A percentile compares a stretch with the other conserved stretches of the same genome.
These are phyloP conservation scores for Sophora flavescens DNA, from an alignment of 306 rosid genomes.

Conservation along the genomic window DNA sequence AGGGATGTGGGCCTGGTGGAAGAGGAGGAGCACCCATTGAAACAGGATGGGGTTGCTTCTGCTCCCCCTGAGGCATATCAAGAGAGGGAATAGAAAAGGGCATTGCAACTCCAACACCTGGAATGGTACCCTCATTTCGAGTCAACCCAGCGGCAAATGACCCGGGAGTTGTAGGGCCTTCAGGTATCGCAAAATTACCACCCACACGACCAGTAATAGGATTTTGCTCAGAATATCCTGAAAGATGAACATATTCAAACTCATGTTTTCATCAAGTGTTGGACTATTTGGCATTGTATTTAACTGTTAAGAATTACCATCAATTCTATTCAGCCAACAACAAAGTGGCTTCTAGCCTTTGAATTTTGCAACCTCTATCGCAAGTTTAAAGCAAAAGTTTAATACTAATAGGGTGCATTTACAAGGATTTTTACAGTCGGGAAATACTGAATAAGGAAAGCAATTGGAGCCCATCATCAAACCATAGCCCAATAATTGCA, in stretches of 20 bases:
- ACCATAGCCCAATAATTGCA: conserved; percentile 18
- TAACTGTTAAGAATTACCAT: conserved; percentile 19
- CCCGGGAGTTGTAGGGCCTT: conserved; percentile 93
- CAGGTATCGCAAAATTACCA: conserved; percentile 76
- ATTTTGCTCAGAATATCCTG: conserved; percentile 93
- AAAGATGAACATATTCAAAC: conserved; percentile 43
- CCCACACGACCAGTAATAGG: conserved; percentile 70
- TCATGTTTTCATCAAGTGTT: conserved; percentile 29
- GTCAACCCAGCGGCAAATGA: conserved; percentile 85
- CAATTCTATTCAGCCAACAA: conserved; percentile 28
- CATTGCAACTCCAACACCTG: conserved; percentile 97
- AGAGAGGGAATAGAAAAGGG: conserved; percentile 78
- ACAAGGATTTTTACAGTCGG: background rate
- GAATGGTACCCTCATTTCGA: conserved; percentile 95
- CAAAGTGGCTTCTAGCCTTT: conserved; percentile 6
- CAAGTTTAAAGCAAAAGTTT: conserved; percentile 29
- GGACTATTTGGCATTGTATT: background rate
- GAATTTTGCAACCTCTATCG: conserved; percentile 25
- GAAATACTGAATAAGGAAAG: conserved; percentile 36
- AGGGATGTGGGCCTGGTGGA: conserved; percentile 99
- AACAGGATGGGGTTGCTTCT: conserved; percentile 77
- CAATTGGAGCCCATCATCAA: background rate
- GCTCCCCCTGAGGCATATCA: conserved; percentile 83
- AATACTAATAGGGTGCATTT: conserved; percentile 1
- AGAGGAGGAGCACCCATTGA: conserved; percentile 97